Conservation (phyloP, 805 yeast species). For the Yarrowia divulgata region DNA sequence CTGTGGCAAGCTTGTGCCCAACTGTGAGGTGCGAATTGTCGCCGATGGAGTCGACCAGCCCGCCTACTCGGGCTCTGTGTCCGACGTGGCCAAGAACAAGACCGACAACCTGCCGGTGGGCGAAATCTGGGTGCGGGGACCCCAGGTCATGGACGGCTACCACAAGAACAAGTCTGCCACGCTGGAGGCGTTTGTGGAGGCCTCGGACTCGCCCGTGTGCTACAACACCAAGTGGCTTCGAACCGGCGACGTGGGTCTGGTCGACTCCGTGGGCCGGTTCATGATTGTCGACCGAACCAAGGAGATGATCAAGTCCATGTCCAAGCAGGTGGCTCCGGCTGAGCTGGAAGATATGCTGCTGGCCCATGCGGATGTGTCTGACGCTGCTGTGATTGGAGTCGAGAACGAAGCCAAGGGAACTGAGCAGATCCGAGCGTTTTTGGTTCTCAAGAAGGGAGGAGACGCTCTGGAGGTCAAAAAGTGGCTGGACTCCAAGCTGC, state of each 20-base stretch:
- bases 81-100: conserved; percentile 8
- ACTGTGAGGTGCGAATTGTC: conserved; percentile 22
- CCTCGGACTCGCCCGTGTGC: conserved; percentile 38
- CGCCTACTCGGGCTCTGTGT: conserved; percentile 23
- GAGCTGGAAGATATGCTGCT: conserved; percentile 88
- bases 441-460: conserved; percentile 43
- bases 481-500: conserved; percentile 52
- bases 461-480: conserved; percentile 44
- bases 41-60: conserved; percentile 37
- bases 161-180: conserved; percentile 60
- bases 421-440: conserved; percentile 56
- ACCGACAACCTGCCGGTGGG: conserved; percentile 49
- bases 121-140: conserved; percentile 61
- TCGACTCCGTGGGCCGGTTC: conserved; percentile 56
- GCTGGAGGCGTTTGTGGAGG: conserved; percentile 54
- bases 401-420: conserved; percentile 74
- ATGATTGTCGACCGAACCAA: conserved; percentile 54
- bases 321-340: conserved; percentile 90
- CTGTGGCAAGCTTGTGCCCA: conserved; percentile 28
- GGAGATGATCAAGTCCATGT: conserved; percentile 52
- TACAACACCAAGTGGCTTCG: conserved; percentile 54
- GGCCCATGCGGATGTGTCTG: conserved; percentile 76
- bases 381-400: conserved; percentile 89
- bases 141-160: conserved; percentile 61
- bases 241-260: conserved; percentile 65